A percentile compares a stretch with the other conserved stretches of the same genome.
phyloP scores from a whole-genome alignment of 768 basidiomycete genomes.

The Paxillus rubicundulus region DNA sequence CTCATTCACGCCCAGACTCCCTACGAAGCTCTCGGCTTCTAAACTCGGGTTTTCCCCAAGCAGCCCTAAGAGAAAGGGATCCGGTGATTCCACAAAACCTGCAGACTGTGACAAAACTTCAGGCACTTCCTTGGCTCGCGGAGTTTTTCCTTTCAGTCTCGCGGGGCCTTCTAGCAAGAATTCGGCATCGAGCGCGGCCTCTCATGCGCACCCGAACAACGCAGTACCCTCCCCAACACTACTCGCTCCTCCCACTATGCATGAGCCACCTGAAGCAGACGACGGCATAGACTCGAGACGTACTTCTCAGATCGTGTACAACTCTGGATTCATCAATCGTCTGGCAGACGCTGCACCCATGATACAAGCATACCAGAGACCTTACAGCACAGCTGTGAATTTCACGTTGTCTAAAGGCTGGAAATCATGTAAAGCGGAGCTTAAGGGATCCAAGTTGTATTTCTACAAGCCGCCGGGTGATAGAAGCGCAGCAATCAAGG shows the following conservation, averaged over 20 bases:
- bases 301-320: conserved; percentile 75
- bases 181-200: conserved; percentile 15
- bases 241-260: conserved; percentile 48
- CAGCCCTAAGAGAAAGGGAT: conserved; percentile 59
- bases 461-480: conserved; percentile 85
- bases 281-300: conserved; percentile 47
- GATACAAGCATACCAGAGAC: conserved; percentile 28
- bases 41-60: conserved; percentile 43
- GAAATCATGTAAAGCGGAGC: conserved; percentile 83
- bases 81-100: conserved; percentile 32
- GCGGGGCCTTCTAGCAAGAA: conserved; percentile 28
- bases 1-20: conserved; percentile 67
- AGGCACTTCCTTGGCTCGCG: conserved; percentile 15
- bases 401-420: conserved; percentile 61
- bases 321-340: conserved; percentile 75
- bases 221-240: conserved; percentile 43
- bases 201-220: conserved; percentile 22
- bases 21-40: conserved; percentile 63
- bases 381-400: conserved; percentile 33
- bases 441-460: conserved; percentile 82
- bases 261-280: conserved; percentile 40
- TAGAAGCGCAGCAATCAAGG: conserved; percentile 58
- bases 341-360: conserved; percentile 50
- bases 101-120: conserved; percentile 30
- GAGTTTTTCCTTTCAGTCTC: conserved; percentile 32